phyloP scores from a whole-genome alignment of 2,329 filamentous ascomycete genomes.

The Aspergillus viridinutans region DNA sequence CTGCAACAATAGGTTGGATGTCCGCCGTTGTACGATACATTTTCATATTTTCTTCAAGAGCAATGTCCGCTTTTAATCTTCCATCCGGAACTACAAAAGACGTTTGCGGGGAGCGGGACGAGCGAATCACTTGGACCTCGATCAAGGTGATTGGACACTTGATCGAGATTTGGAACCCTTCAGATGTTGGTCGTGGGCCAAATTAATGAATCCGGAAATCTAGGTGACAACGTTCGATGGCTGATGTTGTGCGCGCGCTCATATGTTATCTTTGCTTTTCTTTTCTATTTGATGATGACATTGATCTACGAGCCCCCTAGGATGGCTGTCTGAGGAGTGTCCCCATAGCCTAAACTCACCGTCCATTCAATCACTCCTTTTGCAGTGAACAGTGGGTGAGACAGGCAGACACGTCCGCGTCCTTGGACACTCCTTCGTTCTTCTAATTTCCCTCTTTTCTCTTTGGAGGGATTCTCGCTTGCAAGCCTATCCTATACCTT shows the following conservation, averaged over 20 bases:
- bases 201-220: background rate
- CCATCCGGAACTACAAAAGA: conserved; percentile 18
- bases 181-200: background rate
- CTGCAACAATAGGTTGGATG: conserved; percentile 31
- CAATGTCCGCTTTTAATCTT: conserved; percentile 18
- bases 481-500: background rate
- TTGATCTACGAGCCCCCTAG: background rate
- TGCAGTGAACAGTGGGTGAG: background rate
- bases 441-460: background rate
- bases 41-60: conserved; percentile 25
- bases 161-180: background rate
- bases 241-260: background rate
- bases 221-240: background rate
- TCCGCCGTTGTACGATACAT: conserved; percentile 45
- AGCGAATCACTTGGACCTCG: background rate
- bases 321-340: background rate
- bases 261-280: conserved; percentile 10
- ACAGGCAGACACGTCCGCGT: background rate
- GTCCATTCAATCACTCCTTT: background rate
- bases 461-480: background rate
- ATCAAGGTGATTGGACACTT: background rate
- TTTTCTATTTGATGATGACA: conserved; percentile 15
- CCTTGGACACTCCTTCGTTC: background rate
- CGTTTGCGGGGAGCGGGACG: conserved; percentile 1
- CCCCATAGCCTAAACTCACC: background rate